Evolutionary conservation across 176 grass and related monocot species (phyloP), one percentile per base, ranked within the genome.

Genomic region (Musa troglodytarum): DNA sequence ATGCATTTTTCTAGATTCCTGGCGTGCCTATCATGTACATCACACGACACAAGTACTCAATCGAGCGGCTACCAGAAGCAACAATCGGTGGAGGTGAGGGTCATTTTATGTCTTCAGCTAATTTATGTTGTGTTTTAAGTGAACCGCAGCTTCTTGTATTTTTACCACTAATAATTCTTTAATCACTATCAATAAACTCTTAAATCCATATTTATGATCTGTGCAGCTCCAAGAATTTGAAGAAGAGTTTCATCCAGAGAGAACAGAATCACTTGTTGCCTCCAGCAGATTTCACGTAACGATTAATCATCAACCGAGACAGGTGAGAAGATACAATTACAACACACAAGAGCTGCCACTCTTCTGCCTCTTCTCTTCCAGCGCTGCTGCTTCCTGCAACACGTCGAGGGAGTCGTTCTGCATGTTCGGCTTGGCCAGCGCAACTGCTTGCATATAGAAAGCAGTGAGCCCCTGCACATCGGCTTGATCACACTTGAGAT

Each of bases 21-120:
- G 93, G 93, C 63, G 87, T 96, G 50, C 93, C 93, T 62, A 92
- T 96, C 63, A 92, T 92, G 93, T 92, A 90, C 54, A 96, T 96
- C 64, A 96, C 93, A 23, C 75, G 24, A 66, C 89, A 92, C 65
- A 80, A 57, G 72, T 93, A 97, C 66, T 97, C 90, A 15, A 93
- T 97, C 25, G 90, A 97, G 76, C 82, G 90, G 13, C 82, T 93
- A 0, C 94, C 88, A 75, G 90, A 97, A 88, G 90, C 90, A 11
- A 97, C 94, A 16, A 82, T 93, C 26, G 94, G 94, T 73, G 94
- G 88, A 89, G 90, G 94, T 91, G 50, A 20, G 71, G 61, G 14
- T 11, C 50, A 50, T 78, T 29, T 70, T 62, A 50, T 52, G 69
- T 23, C 16, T 63, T 78, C 76, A 61, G 7, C 53, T 19, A 77